Evolutionary conservation across 805 yeast genomes (phyloP).

Genomic region (Starmerella floris): DNA sequence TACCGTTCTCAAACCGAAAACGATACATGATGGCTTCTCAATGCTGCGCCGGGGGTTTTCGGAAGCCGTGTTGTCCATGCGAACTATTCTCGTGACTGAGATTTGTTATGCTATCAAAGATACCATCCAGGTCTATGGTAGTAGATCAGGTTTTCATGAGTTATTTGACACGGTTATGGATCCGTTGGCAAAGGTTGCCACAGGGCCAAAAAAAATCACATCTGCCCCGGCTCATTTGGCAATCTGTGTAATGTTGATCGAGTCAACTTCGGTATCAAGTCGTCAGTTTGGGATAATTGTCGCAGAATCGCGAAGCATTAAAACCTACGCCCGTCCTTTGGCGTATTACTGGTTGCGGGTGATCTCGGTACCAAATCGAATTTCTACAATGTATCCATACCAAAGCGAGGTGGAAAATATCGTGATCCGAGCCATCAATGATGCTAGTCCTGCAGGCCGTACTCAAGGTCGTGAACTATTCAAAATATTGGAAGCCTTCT

Average conservation of each 20-base stretch:
- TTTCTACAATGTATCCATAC: background rate
- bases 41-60: constrained; percentile 44
- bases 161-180: constrained; percentile 39
- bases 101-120: constrained; percentile 73
- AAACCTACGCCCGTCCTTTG: constrained; percentile 53
- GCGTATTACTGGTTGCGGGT: constrained; percentile 61
- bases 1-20: constrained; percentile 24
- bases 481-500: constrained; percentile 51
- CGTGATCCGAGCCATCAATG: constrained; percentile 50
- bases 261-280: constrained; percentile 20
- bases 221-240: constrained; percentile 35
- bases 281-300: constrained; percentile 15
- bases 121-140: constrained; percentile 22
- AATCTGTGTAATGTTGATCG: constrained; percentile 39
- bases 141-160: constrained; percentile 8
- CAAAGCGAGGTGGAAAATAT: constrained; percentile 33
- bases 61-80: constrained; percentile 55
- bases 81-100: constrained; percentile 69
- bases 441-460: constrained; percentile 70
- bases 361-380: constrained; percentile 25
- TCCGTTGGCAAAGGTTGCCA: constrained; percentile 39
- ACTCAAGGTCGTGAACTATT: constrained; percentile 58
- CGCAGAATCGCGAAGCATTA: constrained; percentile 51
- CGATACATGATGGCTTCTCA: constrained; percentile 27
- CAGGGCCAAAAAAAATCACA: constrained; percentile 52